Evolutionary conservation across 1,284 basidiomycete genomes (phyloP).

Genomic region (Heterobasidion annosum): DNA sequence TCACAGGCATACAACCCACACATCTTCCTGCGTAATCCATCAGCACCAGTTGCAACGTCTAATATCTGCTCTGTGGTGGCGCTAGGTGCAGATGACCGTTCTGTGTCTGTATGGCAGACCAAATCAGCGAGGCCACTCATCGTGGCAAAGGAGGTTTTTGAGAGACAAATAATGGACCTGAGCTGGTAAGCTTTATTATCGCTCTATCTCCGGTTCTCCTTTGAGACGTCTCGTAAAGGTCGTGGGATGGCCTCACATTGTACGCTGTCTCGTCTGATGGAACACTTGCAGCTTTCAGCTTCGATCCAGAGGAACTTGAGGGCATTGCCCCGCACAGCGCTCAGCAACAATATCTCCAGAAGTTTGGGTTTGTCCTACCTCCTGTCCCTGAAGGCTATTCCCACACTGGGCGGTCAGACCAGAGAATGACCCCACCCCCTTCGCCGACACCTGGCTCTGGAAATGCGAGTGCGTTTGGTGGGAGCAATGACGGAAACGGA

Average conservation of each 20-base stretch:
- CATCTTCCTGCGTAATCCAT: slow-evolving; percentile 77
- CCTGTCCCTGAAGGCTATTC: slow-evolving; percentile 61
- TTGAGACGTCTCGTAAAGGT: slow-evolving; percentile 40
- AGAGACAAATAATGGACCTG: slow-evolving; percentile 90
- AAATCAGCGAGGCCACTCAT: slow-evolving; percentile 84
- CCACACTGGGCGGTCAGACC: slow-evolving; percentile 26
- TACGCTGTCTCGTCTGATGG: slow-evolving; percentile 97
- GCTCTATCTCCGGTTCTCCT: neutral
- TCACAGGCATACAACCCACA: slow-evolving; percentile 85
- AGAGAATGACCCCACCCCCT: slow-evolving; percentile 39
- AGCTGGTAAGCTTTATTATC: slow-evolving; percentile 57
- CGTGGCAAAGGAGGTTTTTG: slow-evolving; percentile 91
- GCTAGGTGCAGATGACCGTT: slow-evolving; percentile 83
- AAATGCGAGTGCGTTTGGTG: slow-evolving; percentile 28
- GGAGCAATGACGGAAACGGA: slow-evolving; percentile 21
- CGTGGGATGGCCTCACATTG: slow-evolving; percentile 83
- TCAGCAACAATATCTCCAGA: slow-evolving; percentile 70
- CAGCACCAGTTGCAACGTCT: slow-evolving; percentile 52
- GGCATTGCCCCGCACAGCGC: slow-evolving; percentile 71
- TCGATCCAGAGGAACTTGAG: slow-evolving; percentile 75
- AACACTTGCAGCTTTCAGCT: slow-evolving; percentile 82
- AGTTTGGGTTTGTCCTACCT: slow-evolving; percentile 66
- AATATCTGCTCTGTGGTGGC: slow-evolving; percentile 86
- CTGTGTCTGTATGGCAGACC: slow-evolving; percentile 91
- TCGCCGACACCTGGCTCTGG: slow-evolving; percentile 24